phyloP scores from a whole-genome alignment of 768 basidiomycete species.

The Calocybe indica region DNA sequence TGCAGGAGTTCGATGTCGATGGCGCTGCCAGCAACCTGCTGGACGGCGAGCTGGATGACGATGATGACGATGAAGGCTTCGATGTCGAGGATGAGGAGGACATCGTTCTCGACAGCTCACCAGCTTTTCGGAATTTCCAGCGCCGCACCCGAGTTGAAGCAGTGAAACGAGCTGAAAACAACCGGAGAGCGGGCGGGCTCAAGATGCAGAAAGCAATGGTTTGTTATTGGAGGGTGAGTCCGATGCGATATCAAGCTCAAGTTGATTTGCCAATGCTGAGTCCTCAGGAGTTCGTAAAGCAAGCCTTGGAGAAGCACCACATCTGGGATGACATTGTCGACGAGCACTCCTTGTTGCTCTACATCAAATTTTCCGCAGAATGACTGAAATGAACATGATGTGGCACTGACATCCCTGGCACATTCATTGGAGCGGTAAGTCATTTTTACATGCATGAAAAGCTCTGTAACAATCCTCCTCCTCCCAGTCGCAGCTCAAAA shows the following conservation, averaged over 20 bases:
- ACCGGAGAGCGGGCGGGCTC: slow-evolving; percentile 15
- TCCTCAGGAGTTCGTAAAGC: neutral
- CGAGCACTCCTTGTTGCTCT: slow-evolving; percentile 18
- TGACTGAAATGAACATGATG: slow-evolving; percentile 12
- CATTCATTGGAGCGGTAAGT: slow-evolving; percentile 23
- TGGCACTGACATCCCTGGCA: slow-evolving; percentile 18
- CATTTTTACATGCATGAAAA: neutral
- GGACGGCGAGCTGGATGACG: slow-evolving; percentile 1
- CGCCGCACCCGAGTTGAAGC: slow-evolving; percentile 11
- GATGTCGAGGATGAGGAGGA: slow-evolving; percentile 2
- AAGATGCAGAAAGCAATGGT: slow-evolving; percentile 18
- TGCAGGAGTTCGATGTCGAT: neutral
- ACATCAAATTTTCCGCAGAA: slow-evolving; percentile 15
- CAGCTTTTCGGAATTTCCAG: slow-evolving; percentile 8
- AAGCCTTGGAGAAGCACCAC: slow-evolving; percentile 1
- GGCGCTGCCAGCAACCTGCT: slow-evolving; percentile 3
- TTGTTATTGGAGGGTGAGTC: slow-evolving; percentile 14
- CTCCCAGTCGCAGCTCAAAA: slow-evolving; percentile 23
- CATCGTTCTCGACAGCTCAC: neutral
- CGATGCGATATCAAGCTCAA: neutral
- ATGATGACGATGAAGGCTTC: neutral
- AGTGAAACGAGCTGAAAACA: slow-evolving; percentile 14
- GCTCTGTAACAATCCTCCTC: neutral
- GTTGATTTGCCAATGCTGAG: neutral
- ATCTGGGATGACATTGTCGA: slow-evolving; percentile 20